These are phyloP conservation scores for Alisma plantagoaquatica DNA, from an alignment of 106 monocot genomes.

Conservation along the genomic window DNA sequence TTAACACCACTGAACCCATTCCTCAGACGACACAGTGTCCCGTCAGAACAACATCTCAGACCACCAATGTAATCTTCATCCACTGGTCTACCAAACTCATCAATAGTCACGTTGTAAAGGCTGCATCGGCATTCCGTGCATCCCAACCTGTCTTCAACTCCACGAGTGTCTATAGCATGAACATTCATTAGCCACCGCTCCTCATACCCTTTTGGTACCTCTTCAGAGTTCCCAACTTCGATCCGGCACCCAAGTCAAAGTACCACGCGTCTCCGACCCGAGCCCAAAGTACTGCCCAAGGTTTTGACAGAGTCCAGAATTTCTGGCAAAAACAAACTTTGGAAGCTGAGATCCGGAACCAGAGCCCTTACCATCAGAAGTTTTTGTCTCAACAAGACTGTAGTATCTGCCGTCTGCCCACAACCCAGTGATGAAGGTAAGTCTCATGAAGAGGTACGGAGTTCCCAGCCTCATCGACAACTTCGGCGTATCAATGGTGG, in stretches of 20 bases:
- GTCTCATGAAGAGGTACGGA: neutral
- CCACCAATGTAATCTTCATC: slow-evolving; percentile 40
- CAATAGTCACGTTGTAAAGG: slow-evolving; percentile 53
- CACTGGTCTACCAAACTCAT: slow-evolving; percentile 22
- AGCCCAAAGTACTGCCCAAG: slow-evolving; percentile 69
- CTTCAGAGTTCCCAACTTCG: slow-evolving; percentile 35
- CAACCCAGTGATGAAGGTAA: neutral
- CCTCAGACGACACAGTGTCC: slow-evolving; percentile 30
- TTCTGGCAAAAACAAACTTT: too few species aligned
- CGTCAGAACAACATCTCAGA: slow-evolving; percentile 53
- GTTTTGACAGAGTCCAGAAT: too few species aligned
- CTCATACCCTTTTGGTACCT: slow-evolving; percentile 41
- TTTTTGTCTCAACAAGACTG: neutral
- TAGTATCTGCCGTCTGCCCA: neutral
- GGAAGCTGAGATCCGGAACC: too few species aligned
- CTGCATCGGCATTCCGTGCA: slow-evolving; percentile 61
- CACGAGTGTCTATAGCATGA: slow-evolving; percentile 69
- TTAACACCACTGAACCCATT: slow-evolving; percentile 16
- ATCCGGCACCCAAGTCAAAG: slow-evolving; percentile 57
- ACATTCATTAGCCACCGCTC: slow-evolving; percentile 59
- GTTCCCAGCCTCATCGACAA: neutral
- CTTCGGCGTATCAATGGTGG: too few species aligned
- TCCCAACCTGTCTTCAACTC: slow-evolving; percentile 36
- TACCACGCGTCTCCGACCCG: slow-evolving; percentile 54
- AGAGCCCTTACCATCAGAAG: neutral